Base-by-base conservation (phyloP, 2,329 filamentous ascomycete genomes). In the Monilinia fructigena region DNA sequence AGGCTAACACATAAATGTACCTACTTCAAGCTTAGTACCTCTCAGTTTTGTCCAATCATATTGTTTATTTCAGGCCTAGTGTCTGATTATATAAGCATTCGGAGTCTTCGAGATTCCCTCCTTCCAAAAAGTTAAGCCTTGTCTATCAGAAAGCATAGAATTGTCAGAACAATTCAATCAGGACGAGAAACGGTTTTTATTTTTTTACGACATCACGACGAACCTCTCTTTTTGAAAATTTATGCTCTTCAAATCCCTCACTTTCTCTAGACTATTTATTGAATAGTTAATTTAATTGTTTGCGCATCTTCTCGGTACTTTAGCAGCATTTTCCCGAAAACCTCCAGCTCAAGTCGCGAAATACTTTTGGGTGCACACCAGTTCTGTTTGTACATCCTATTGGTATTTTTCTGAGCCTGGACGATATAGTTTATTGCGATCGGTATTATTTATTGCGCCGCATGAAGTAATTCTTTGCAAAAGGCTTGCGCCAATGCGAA, bases 401-500 rank as follows among this genome's bases (percentile, higher is more conserved):
- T 18, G 23, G 28, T 55, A n/a, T n/a, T 42, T 63, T 63, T 63
- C 14, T 42, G 35, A 31, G 26, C 48, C 50, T 60, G 58, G 58
- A 61, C n/a, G 31, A 50, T 26, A 61, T 50, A 50, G 14, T 7
- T 10, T 40, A 61, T 61, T 50, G 45, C 18, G 12, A 61, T 54
- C 20, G 47, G 47, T 40, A 6, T 61, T 60, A 52, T 38, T 35
- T 8, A 14, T 61, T n/a, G n/a, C 63, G 35, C 63, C 38, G 63
- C 58, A 66, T 66, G 65, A 66, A 56, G 65, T 56, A 16, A 48
- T 31, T 50, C 38, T 35, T 35, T 12, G 23, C 65, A 47, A 58
- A 38, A 55, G 71, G 70, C 72, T 71, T 74, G 73, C 71, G 71
- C 70, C 71, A 67, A 55, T 58, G 60, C 60, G 47, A 63, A 71